A percentile compares a stretch with the other conserved stretches of the same genome.
Conservation (phyloP, 2,329 filamentous ascomycete genomes). For the Amylocarpus encephaloides region DNA sequence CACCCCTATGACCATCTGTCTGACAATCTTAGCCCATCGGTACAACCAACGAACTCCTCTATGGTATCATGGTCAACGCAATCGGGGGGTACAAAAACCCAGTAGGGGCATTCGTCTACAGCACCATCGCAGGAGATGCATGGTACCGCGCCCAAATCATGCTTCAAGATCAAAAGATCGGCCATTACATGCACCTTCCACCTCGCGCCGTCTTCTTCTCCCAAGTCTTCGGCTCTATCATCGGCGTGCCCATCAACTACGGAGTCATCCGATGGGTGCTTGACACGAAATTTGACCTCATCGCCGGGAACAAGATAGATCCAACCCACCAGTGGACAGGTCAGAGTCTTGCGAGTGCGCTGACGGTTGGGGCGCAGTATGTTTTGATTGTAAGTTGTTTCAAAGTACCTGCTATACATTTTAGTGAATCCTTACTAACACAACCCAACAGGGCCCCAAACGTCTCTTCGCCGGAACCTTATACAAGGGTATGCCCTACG, state of each 20-base stretch:
- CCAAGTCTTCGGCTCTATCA: constrained; percentile 51
- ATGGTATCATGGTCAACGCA: constrained; percentile 52
- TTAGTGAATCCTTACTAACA: background rate
- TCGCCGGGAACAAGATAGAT: constrained; percentile 44
- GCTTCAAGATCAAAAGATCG: constrained; percentile 58
- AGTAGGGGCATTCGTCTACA: constrained; percentile 50
- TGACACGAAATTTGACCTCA: constrained; percentile 48
- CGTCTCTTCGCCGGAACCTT: constrained; percentile 42
- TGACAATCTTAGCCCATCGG: constrained; percentile 40
- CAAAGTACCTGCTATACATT: background rate
- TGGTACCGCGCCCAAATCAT: constrained; percentile 54
- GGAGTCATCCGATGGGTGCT: constrained; percentile 55
- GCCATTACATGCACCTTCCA: constrained; percentile 57
- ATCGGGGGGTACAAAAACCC: constrained; percentile 48
- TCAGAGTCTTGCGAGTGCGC: constrained; percentile 43
- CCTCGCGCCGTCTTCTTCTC: constrained; percentile 54
- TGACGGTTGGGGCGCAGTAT: constrained; percentile 54
- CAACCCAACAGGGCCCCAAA: constrained; percentile 35
- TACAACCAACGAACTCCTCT: constrained; percentile 53
- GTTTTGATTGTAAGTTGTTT: constrained; percentile 43
- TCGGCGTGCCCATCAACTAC: constrained; percentile 57
- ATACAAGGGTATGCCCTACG: constrained; percentile 44
- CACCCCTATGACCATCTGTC: too few relatives aligned
- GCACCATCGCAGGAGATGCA: constrained; percentile 53
- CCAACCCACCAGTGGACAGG: constrained; percentile 57